These are phyloP conservation scores for Coemansia sp. DNA, from an alignment of 192 early-diverging fungal species.

Conservation along the genomic window DNA sequence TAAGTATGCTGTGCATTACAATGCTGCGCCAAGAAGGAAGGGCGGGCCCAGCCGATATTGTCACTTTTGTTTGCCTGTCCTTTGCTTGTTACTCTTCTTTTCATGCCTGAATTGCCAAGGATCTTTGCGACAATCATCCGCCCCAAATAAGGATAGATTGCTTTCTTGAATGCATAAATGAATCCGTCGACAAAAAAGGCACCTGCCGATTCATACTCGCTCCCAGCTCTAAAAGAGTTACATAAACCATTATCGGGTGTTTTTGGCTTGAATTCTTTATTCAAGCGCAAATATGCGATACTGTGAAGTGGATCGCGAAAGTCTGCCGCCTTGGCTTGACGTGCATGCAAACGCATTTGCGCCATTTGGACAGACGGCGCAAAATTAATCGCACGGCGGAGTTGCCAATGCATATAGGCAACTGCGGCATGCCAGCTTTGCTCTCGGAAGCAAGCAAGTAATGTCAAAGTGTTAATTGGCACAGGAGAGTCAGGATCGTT, in stretches of 20 bases:
- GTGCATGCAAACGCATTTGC: background rate
- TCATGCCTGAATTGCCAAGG: background rate
- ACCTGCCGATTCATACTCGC: background rate
- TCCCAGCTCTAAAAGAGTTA: background rate
- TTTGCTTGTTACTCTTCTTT: background rate
- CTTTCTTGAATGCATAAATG: background rate
- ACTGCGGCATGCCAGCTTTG: background rate
- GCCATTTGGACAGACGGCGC: background rate
- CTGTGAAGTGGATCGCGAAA: background rate
- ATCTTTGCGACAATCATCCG: background rate
- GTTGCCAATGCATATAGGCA: background rate
- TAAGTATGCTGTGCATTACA: background rate
- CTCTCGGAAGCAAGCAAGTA: background rate
- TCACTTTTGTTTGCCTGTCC: background rate
- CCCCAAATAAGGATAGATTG: constrained; percentile 3
- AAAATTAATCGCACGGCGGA: background rate
- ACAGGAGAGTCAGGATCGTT: background rate
- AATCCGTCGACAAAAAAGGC: background rate
- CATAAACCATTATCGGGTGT: background rate
- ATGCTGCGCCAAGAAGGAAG: background rate
- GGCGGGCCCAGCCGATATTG: background rate
- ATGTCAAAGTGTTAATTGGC: background rate
- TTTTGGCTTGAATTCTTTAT: background rate
- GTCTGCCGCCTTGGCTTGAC: background rate
- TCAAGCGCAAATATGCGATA: too few relatives aligned